phyloP scores from a whole-genome alignment of 306 rosid species.

The Cucurbita ficifolia region DNA sequence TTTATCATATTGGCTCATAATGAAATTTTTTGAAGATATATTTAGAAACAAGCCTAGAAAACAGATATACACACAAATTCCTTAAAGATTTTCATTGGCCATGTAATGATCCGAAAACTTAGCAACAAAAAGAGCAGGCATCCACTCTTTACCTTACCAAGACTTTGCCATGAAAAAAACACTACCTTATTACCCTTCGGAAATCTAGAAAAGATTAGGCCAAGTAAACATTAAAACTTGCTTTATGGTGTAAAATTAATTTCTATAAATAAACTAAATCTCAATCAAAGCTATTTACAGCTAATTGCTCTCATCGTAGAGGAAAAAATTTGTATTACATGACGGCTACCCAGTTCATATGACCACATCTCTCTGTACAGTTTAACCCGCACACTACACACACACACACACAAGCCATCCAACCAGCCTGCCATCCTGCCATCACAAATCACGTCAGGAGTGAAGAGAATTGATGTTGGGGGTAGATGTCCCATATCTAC shows the following conservation, averaged over 20 bases:
- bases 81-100: not conserved
- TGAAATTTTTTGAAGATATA: not conserved
- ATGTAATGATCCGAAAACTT: not conserved
- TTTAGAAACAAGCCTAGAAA: not conserved
- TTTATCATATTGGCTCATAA: not conserved
- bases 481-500: not conserved
- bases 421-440: not conserved
- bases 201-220: not conserved
- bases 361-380: constrained; percentile 10
- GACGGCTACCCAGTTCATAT: not conserved
- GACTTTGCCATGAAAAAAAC: not conserved
- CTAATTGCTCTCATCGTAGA: constrained; percentile 6
- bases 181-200: not conserved
- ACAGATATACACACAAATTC: not conserved
- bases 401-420: constrained; percentile 2
- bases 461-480: not conserved
- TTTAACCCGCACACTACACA: constrained; percentile 2
- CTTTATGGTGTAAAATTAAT: constrained; percentile 7
- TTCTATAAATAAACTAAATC: constrained; percentile 8
- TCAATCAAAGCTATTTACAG: constrained; percentile 6
- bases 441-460: not conserved
- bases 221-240: constrained; percentile 14
- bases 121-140: not conserved
- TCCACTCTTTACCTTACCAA: not conserved
- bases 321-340: constrained; percentile 1